These are phyloP conservation scores for Erigeron philadelphicus DNA, from an alignment of 140 eudicot genomes.

Conservation along the genomic window DNA sequence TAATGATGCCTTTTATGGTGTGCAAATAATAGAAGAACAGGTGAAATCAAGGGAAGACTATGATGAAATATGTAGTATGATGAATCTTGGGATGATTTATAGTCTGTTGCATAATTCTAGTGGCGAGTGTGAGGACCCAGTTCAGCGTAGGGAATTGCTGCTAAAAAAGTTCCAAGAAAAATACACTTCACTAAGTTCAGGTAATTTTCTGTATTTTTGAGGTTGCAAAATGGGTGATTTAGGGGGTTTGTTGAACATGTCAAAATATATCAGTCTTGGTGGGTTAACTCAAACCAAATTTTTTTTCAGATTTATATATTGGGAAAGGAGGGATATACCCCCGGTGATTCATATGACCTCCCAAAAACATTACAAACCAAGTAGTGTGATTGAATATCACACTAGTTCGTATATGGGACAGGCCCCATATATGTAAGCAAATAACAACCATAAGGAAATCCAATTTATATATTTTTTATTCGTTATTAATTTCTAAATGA, in stretches of 20 bases:
- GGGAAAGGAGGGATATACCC: too few species aligned
- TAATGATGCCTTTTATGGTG: slow-evolving; percentile 78
- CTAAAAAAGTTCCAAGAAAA: slow-evolving; percentile 61
- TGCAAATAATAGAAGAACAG: slow-evolving; percentile 74
- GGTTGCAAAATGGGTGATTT: background rate
- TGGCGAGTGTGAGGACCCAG: slow-evolving; percentile 57
- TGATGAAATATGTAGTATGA: slow-evolving; percentile 74
- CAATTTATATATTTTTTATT: too few species aligned
- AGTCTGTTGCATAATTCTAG: slow-evolving; percentile 70
- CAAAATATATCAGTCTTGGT: background rate
- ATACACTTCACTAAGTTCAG: slow-evolving; percentile 57
- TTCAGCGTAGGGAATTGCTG: slow-evolving; percentile 72
- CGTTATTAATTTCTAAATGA: too few species aligned
- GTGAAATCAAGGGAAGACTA: slow-evolving; percentile 62
- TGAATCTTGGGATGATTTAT: slow-evolving; percentile 89
- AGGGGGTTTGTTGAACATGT: background rate
- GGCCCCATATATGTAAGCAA: too few species aligned
- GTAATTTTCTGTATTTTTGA: slow-evolving; percentile 30
- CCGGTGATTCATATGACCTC: too few species aligned
- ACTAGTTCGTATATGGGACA: too few species aligned
- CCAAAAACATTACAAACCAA: too few species aligned
- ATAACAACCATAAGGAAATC: too few species aligned
- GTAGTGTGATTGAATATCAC: too few species aligned
- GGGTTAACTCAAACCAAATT: background rate
- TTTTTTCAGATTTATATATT: too few species aligned